Base-by-base conservation (phyloP, 441 rosid genomes). In the Populus hybrid region DNA sequence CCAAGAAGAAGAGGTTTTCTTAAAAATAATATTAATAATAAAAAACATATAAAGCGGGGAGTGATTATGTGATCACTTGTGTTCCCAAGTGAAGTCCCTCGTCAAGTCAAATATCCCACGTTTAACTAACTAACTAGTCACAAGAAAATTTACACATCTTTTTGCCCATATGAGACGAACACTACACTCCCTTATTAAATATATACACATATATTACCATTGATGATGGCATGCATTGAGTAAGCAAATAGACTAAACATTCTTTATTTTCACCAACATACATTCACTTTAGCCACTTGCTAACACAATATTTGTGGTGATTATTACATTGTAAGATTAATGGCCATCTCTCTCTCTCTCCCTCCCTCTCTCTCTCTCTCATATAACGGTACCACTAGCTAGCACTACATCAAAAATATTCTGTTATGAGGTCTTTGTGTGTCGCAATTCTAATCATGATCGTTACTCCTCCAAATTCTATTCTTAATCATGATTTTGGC, bases 401-500 rank as follows among this genome's bases (percentile, higher is more conserved):
- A 53, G 61, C 61, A 70, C 14, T 64, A 26, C 64, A 70, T 69
- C 34, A 50, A 42, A 77, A n/a, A 32, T 11, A 81, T 82, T 82
- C 87, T 78, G 88, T 87, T 88, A 87, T 80, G 82, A 69, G 70
- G 74, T 71, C 34, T 14, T 64, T 24, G 63, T 18, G 59, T 67
- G 88, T 87, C 86, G 65, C 30, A 32, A 65, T 59, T 21, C 36
- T 82, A 82, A 86, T 89, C 75, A 89, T 89, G 88, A 85, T 72
- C 77, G 77, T 85, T 80, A 77, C 46, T 66, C 35, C 73, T 69
- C 81, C 42, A 78, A 80, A 82, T 88, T 84, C 87, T 38, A 82
- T 77, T 73, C 70, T 77, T 85, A 85, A 88, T 88, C 81, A 90
- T 90, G 86, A 75, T 75, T 71, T 75, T 81, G 84, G 82, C 81